These are phyloP conservation scores for Fusarium concolor DNA, from an alignment of 2,329 filamentous ascomycete genomes.

Conservation along the genomic window DNA sequence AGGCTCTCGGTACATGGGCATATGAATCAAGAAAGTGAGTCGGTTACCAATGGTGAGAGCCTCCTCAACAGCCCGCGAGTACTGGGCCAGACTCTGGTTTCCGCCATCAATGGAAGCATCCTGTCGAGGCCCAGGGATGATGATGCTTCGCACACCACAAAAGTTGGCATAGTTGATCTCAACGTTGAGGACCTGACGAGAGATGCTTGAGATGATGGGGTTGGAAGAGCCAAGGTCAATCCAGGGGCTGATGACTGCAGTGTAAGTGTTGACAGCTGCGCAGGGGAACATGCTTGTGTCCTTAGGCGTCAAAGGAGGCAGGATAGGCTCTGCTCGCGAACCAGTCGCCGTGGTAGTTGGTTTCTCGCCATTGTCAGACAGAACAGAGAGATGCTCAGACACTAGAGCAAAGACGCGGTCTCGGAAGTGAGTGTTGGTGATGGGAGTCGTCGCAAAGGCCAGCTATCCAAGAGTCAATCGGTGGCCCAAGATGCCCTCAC, in stretches of 20 bases:
- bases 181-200: conserved; percentile 87
- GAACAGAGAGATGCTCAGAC: conserved; percentile 62
- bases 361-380: conserved; percentile 56
- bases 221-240: conserved; percentile 89
- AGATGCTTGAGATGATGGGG: conserved; percentile 85
- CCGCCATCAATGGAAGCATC: conserved; percentile 66
- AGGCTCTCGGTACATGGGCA: conserved; percentile 85
- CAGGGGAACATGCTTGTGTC: conserved; percentile 81
- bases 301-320: conserved; percentile 78
- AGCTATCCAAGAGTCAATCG: conserved; percentile 64
- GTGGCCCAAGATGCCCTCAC: background rate
- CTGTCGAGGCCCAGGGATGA: conserved; percentile 81
- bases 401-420: conserved; percentile 73
- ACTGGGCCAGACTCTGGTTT: conserved; percentile 73
- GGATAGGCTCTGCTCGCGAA: conserved; percentile 66
- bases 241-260: conserved; percentile 89
- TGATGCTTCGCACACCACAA: conserved; percentile 85
- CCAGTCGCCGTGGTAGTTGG: conserved; percentile 57
- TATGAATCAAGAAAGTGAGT: conserved; percentile 81
- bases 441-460: conserved; percentile 80
- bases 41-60: conserved; percentile 79
- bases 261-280: conserved; percentile 75
- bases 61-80: conserved; percentile 85
- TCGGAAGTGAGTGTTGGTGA: conserved; percentile 80
- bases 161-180: conserved; percentile 97